Evolutionary conservation across 768 basidiomycete genomes (phyloP).

Genomic region (Trametes cingulata): DNA sequence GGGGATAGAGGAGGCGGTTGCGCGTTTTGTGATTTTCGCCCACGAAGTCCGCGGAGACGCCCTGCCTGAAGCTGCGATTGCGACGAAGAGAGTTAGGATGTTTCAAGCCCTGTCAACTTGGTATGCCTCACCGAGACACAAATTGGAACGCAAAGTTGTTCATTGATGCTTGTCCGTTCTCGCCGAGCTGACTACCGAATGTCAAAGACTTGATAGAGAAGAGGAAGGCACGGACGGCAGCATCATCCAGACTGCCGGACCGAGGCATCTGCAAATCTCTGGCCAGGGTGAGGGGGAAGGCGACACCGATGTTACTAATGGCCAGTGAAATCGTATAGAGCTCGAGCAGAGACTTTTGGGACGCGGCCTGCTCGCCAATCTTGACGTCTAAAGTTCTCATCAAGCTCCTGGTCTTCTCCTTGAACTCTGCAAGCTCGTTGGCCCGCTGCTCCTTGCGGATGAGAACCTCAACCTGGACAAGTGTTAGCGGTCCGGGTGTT

Average conservation of each 20-base stretch:
- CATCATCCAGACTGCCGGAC: constrained; percentile 40
- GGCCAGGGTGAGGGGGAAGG: constrained; percentile 78
- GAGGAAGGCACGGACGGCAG: constrained; percentile 75
- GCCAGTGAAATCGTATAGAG: constrained; percentile 54
- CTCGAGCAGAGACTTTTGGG: constrained; percentile 53
- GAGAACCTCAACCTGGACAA: constrained; percentile 66
- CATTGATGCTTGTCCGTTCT: constrained; percentile 77
- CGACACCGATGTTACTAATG: constrained; percentile 77
- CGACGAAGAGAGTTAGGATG: neutral
- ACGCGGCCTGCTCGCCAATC: constrained; percentile 38
- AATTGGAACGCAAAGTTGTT: constrained; percentile 83
- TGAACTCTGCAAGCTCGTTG: constrained; percentile 78
- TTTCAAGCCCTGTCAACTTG: too few relatives aligned
- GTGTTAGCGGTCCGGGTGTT: constrained; percentile 18
- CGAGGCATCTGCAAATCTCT: constrained; percentile 54
- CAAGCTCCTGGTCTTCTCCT: constrained; percentile 73
- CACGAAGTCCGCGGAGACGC: constrained; percentile 65
- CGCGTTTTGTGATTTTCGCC: constrained; percentile 65
- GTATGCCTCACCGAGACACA: constrained; percentile 61
- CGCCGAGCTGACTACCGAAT: constrained; percentile 73
- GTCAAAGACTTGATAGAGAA: constrained; percentile 76
- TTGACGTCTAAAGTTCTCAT: constrained; percentile 74
- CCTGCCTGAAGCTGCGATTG: constrained; percentile 71
- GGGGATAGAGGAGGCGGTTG: constrained; percentile 77
- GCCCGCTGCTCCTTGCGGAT: constrained; percentile 74